Evolutionary conservation across 768 basidiomycete genomes (phyloP), one percentile per base, ranked within the genome.

Genomic region (Boletellus emodensis): DNA sequence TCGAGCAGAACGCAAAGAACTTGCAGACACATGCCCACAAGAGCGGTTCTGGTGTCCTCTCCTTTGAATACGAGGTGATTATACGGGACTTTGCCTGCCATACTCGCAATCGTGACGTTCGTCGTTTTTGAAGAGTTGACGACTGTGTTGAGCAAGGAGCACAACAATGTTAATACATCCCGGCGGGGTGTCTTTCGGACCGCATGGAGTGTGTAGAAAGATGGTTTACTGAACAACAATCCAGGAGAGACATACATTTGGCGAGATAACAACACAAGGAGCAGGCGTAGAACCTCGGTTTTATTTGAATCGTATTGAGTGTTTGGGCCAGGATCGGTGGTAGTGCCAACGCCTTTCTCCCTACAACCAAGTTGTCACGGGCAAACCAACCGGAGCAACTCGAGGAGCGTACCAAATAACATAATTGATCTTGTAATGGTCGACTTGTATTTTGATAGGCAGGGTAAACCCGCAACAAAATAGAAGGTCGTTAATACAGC

Each of bases 391-490:
- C 28, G 39, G 30, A 53, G 26, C 11, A 52, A 47, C 33, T 44
- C 37, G 18, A 50, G 13, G 6, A 54, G 66, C 85, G 52, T 65
- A 91, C 91, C 92, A 95, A 48, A 94, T 94, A 20, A 88, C 75
- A 73, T 93, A 87, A 64, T 87, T 84, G 40, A 93, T 84, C 64
- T 90, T 87, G 65, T 90, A 81, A 58, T 86, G 85, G 61, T 88
- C 85, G 42, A 83, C 79, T 64, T 90, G 85, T 40, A 87, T 73
- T 65, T 80, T 81, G 26, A 77, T 78, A 9, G 95, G 90, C 9
- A 97, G 71, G 0, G 94, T 95, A 60, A 98, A 96, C 12, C 91
- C 93, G 58, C 91, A 94, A 63, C 92, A 93, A 67, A 95, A 98
- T 35, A 96, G 65, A 11, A 97, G 75, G 64, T 98, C 94, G 49